These are phyloP conservation scores for Aspergillus egyptiacus DNA, from an alignment of 495 filamentous ascomycete species.

Conservation along the genomic window DNA sequence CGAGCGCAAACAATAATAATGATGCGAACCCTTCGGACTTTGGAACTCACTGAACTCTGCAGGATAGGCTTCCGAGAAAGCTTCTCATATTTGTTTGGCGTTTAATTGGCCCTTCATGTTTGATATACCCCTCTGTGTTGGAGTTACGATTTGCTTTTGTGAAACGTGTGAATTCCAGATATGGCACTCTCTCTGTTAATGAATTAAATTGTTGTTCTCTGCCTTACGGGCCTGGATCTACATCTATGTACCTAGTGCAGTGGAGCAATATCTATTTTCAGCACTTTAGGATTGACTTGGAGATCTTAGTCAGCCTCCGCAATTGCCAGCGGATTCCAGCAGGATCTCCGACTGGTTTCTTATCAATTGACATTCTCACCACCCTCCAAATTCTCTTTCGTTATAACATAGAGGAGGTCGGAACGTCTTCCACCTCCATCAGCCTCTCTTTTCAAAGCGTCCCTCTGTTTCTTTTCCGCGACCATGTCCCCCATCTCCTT, in stretches of 20 bases:
- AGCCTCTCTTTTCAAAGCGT: neutral
- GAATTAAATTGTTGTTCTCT: too few species aligned
- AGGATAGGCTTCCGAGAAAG: too few species aligned
- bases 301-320: constrained; percentile 31
- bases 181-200: neutral
- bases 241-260: too few species aligned
- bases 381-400: neutral
- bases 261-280: too few species aligned
- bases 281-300: neutral
- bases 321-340: constrained; percentile 33
- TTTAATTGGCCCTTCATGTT: constrained; percentile 6
- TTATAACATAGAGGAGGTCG: neutral
- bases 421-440: neutral
- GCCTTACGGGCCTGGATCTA: too few species aligned
- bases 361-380: constrained; percentile 6
- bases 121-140: constrained; percentile 28
- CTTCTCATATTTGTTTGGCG: neutral
- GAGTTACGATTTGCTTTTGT: constrained; percentile 4
- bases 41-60: neutral
- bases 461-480: neutral
- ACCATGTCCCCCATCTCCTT: constrained; percentile 32
- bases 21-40: neutral
- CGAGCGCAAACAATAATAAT: neutral
- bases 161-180: neutral
- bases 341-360: constrained; percentile 8